Evolutionary conservation across 2,329 filamentous ascomycete genomes (phyloP), one percentile per base, ranked within the genome.

Genomic region (Tothia fuscella): DNA sequence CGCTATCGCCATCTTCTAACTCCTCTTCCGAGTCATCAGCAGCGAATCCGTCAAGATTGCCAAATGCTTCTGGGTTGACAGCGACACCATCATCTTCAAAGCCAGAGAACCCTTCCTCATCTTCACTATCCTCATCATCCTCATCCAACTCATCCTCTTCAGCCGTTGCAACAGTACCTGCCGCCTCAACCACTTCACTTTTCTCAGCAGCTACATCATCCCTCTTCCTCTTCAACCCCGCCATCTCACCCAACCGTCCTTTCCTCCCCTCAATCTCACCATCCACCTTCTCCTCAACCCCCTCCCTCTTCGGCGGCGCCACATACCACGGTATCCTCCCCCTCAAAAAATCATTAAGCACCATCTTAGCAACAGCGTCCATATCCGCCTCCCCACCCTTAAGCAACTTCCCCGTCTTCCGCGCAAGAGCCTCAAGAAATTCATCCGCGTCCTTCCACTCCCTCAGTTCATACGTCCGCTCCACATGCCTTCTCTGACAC

Each of bases 291-390:
- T 64, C 67, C 24, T 74, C 71, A 5, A 66, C 66, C 7, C 64
- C 67, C 36, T 74, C 74, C 3, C 61, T 67, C 24, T 74, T 71
- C 2, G 88, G 86, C 7, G 87, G 80, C 6, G 86, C 78, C 0
- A 84, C 91, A 56, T 87, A 98, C 91, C 93, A 98, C 1, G 91
- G 91, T 20, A 96, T 84, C 63, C 89, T 95, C 43, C 91, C 91
- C 48, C 91, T 70, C 55, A 96, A 76, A 58, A 96, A 98, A 56
- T 98, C 91, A 54, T 94, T 96, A 46, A 98, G 66, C 1, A 98
- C 82, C 78, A 94, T 94, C 63, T 94, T 94, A 1, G 91, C 91
- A 36, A 94, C 87, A 53, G 88, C 87, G 53, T 96, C 89, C 42
- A 95, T 66, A 59, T 98, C 91, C 3, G 89, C 82, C 59, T 96